Percentiles rank a stretch among this genome's conserved stretches.
phyloP scores from a whole-genome alignment of 768 basidiomycete species.

The Termitomyces sp. region DNA sequence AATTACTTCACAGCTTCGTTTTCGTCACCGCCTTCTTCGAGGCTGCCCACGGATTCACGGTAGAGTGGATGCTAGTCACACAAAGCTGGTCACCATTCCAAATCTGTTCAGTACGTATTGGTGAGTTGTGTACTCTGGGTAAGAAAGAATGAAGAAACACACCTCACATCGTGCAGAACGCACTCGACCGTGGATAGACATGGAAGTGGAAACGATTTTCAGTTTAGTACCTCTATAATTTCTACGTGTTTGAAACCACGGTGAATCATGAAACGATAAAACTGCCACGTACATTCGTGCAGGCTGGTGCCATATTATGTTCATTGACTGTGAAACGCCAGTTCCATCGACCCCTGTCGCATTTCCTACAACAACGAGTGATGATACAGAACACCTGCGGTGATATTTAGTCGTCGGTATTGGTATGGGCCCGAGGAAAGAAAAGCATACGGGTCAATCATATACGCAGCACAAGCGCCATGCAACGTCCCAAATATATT shows the following conservation, averaged over 20 bases:
- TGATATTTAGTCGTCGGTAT: not conserved
- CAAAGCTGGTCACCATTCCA: constrained; percentile 40
- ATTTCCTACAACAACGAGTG: constrained; percentile 38
- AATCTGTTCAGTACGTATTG: constrained; percentile 24
- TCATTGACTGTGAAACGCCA: constrained; percentile 50
- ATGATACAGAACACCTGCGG: constrained; percentile 39
- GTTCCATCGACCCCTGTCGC: constrained; percentile 36
- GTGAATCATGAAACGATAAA: not conserved
- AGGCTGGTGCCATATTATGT: constrained; percentile 45
- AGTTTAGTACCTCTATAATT: constrained; percentile 41
- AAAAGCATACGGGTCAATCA: constrained; percentile 48
- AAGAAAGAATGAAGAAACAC: constrained; percentile 7
- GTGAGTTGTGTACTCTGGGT: not conserved
- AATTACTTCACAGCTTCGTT: constrained; percentile 6
- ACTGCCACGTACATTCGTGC: constrained; percentile 29
- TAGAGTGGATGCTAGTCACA: constrained; percentile 42
- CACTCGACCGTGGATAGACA: constrained; percentile 38
- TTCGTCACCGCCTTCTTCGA: constrained; percentile 3
- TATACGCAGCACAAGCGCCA: constrained; percentile 52
- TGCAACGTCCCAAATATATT: constrained; percentile 48
- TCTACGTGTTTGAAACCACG: not conserved
- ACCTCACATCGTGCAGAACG: constrained; percentile 44
- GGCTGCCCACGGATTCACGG: constrained; percentile 25
- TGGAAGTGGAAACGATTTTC: constrained; percentile 37
- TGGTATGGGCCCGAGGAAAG: not conserved